These are phyloP conservation scores for Lichtheimia hyalospora DNA, from an alignment of 371 early-diverging fungal species.

Conservation along the genomic window DNA sequence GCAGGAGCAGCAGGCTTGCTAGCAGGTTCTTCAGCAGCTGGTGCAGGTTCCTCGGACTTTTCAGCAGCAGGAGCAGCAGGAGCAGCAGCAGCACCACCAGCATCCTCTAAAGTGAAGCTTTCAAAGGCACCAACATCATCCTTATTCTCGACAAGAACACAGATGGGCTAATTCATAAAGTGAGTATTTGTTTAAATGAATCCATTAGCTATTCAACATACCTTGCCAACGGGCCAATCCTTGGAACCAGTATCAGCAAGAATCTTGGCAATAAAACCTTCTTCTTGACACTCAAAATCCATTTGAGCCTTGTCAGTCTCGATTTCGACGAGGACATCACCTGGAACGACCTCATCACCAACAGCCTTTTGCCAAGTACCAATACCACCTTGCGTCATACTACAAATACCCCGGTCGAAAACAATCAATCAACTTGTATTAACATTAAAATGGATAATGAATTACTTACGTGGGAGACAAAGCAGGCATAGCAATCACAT, in stretches of 20 bases:
- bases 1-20: slow-evolving; percentile 29
- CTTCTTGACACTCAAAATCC: slow-evolving; percentile 99
- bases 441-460: background rate
- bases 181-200: background rate
- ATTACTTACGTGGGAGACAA: slow-evolving; percentile 88
- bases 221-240: slow-evolving; percentile 79
- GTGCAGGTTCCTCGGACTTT: slow-evolving; percentile 14
- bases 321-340: slow-evolving; percentile 96
- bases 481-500: slow-evolving; percentile 95
- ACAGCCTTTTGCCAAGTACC: slow-evolving; percentile 94
- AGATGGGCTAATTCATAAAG: slow-evolving; percentile 71
- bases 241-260: slow-evolving; percentile 83
- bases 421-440: background rate
- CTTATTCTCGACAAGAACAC: slow-evolving; percentile 89
- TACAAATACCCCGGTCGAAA: slow-evolving; percentile 10
- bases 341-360: slow-evolving; percentile 92
- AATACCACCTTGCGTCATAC: slow-evolving; percentile 96
- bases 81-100: slow-evolving; percentile 43
- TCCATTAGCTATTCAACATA: slow-evolving; percentile 14
- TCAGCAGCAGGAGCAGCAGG: slow-evolving; percentile 40
- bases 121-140: slow-evolving; percentile 87
- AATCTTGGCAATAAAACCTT: slow-evolving; percentile 95
- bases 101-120: slow-evolving; percentile 66
- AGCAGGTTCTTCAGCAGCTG: slow-evolving; percentile 20
- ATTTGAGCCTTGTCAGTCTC: slow-evolving; percentile 99